These are phyloP conservation scores for Multifurca ochricompacta DNA, from an alignment of 768 basidiomycete species.

Conservation along the genomic window DNA sequence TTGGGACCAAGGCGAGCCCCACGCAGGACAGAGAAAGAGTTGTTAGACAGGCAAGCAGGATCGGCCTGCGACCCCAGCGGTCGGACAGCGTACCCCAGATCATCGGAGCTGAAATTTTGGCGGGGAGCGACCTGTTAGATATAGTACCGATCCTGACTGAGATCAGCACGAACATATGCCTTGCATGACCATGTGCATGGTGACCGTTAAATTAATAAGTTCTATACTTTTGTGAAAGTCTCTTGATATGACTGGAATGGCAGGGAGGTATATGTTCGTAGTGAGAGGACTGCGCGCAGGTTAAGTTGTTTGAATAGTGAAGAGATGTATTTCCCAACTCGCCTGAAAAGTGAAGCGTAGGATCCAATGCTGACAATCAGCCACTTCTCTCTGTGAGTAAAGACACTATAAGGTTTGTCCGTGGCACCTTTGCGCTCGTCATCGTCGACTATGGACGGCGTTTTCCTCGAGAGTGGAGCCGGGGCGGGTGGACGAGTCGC, in stretches of 20 bases:
- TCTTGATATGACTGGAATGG: constrained; percentile 56
- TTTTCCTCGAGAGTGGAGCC: background rate
- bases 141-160: too few relatives aligned
- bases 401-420: constrained; percentile 38
- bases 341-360: constrained; percentile 61
- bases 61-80: constrained; percentile 52
- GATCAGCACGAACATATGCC: constrained; percentile 41
- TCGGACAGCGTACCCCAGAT: constrained; percentile 68
- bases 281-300: constrained; percentile 51
- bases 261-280: constrained; percentile 73
- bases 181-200: constrained; percentile 66
- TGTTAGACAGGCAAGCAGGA: constrained; percentile 54
- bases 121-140: background rate
- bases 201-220: constrained; percentile 73
- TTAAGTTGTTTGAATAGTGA: too few relatives aligned
- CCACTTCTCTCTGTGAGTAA: constrained; percentile 56
- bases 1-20: constrained; percentile 47
- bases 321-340: background rate
- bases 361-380: constrained; percentile 52
- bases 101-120: constrained; percentile 31
- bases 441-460: too few relatives aligned
- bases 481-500: too few relatives aligned
- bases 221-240: constrained; percentile 62
- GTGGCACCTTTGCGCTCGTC: constrained; percentile 23
- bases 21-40: constrained; percentile 62